Evolutionary conservation across 306 rosid genomes (phyloP), one percentile per base, ranked within the genome.

Genomic region (Acmispon strigosus): DNA sequence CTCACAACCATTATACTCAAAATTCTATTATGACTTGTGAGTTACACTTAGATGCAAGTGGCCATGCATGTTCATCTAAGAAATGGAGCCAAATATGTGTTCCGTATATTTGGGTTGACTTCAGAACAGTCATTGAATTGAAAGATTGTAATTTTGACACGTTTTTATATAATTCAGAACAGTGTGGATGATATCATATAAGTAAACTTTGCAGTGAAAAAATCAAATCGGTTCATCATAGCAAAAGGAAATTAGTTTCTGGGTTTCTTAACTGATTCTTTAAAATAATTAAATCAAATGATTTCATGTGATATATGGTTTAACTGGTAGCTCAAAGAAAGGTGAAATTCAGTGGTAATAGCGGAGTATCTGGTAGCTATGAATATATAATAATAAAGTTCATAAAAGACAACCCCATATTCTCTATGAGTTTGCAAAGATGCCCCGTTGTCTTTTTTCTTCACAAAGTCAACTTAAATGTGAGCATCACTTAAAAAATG

Each of bases 401-500:
- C 0, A 49, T 8, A 60, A 55, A 44, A 61, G 61, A 68, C 8
- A 73, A 32, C 5, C 55, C 17, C 10, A 34, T 15, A 39, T 50
- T 39, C 43, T 8, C 42, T 18, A 49, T 74, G 73, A 44, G 62
- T 32, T 65, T 13, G 13, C 24, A 72, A 66, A 76, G 67, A 72
- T 59, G 73, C 17, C 51, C 29, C 0, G 27, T 72, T 81, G 62
- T 52, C 72, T 43, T 69, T 50, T 74, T 69, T 24, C 47, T 54
- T n/a, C 10, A 56, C 7, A 32, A 78, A 78, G 83, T 78, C 83
- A 78, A 82, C 81, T 82, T 43, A 10, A 69, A 56, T 34, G 53
- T 64, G 72, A n/a, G n/a, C 56, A 58, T 53, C 78, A 74, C 75
- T 53, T 36, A 10, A 76, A 51, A 50, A 51, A 15, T 16, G 16